Evolutionary conservation across 148 eudicot genomes (phyloP), one percentile per base, ranked within the genome.

Genomic region (Amaranthus palmeri): DNA sequence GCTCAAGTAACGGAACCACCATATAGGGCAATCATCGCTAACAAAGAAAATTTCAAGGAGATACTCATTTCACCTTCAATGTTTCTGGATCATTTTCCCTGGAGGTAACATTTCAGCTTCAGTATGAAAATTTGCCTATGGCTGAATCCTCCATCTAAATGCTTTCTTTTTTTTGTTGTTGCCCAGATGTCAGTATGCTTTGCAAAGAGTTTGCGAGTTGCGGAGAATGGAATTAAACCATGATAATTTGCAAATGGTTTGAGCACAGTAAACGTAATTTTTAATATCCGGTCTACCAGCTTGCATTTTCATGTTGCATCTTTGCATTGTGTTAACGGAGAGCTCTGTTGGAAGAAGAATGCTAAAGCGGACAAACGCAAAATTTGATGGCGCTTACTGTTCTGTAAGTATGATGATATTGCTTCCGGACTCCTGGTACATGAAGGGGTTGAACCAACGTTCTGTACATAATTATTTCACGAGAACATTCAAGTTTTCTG

Each of bases 61-160:
- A 88, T 90, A 7, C 61, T 85, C 36, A 82, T 90, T 12, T 88
- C 96, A 52, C 88, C 86, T 3, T 80, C 76, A 64, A 90, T 90
- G 96, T 88, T 90, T 73, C 85, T 90, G n/a, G 96, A 90, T 77
- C 96, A 88, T 83, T 81, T 90, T 63, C 96, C 96, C 60, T 86
- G 96, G 96, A 79, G 96, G 96, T 90, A 73, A 42, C 44, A 25
- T 46, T 18, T 45, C 2, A 61, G 42, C 13, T 46, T 4, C 15
- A 45, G 52, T 15, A n/a, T 13, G 4, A 4, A 65, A 48, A 18
- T 58, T 8, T 17, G 61, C 43, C 17, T 58, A 6, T 25, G 42
- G 9, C 7, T 6, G 15, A n/a, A 69, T 14, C 3, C 8, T 60
- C 15, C 6, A 2, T 4, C 25, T 8, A 36, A 48, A 25, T 58